Base-by-base conservation (phyloP, 139 green algal genomes). In the Dunaliella primolecta region DNA sequence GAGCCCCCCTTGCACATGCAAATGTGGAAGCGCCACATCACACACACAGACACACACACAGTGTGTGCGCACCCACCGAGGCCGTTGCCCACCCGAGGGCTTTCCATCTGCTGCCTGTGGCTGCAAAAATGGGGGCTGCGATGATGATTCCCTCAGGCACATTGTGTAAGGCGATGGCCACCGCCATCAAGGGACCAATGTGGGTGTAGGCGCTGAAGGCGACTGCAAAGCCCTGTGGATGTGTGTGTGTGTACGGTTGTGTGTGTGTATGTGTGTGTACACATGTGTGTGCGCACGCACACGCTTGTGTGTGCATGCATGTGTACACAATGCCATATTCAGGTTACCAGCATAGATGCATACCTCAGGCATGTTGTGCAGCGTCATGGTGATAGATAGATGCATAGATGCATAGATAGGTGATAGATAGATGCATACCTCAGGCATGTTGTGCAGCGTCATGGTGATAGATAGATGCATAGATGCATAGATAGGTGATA, bases 121-220 rank as follows among this genome's bases (percentile, higher is more conserved):
- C 95, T 0, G 95, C 95, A 84, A 94, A 98, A n/a, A 98, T 91
- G 31, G 96, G 96, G 1, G 94, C 94, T 1, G 96, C 94, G 24
- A 98, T 92, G 56, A 98, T 94, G 64, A 98, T 87, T 0, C 95
- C 95, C 91, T 95, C 92, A 36, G 94, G 94, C 20, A 98, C 95
- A 89, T 98, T 98, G 89, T 98, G 95, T 33, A 98, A 64, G 7
- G 94, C 95, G 25, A 98, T 97, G 0, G 95, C 96, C 0, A 93
- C 24, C 0, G 94, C 91, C 94, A 98, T 97, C 33, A 94, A 76
- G 0, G 89, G 89, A 0, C 95, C 94, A 70, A 97, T 87, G 36
- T 89, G 87, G 23, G 95, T 97, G 86, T 95, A 96, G 2, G 94
- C 89, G 7, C 92, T 90, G 77, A 95, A 95, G 0, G 91, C 93